Percentiles rank a stretch among this genome's conserved stretches.
These are phyloP conservation scores for Cyclotella choctawhatcheeana DNA, from an alignment of 108 stramenopile species.

Conservation along the genomic window DNA sequence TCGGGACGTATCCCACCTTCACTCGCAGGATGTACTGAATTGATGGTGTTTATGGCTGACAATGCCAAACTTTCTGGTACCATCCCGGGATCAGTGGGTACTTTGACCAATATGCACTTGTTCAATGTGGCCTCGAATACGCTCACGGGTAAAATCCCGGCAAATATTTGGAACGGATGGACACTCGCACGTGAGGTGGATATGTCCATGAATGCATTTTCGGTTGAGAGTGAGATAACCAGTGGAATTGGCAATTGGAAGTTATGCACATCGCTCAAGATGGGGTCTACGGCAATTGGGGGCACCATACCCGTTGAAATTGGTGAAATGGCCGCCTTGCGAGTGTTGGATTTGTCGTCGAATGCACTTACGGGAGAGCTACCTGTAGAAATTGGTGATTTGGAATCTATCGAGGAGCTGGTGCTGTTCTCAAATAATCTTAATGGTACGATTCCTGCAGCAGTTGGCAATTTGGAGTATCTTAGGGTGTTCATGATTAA, in stretches of 20 bases:
- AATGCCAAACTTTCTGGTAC: constrained; percentile 4
- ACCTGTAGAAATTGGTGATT: constrained; percentile 29
- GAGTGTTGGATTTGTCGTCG: constrained; percentile 41
- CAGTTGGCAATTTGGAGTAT: constrained; percentile 28
- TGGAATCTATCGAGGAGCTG: background rate
- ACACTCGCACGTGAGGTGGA: constrained; percentile 20
- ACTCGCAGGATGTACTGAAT: constrained; percentile 20
- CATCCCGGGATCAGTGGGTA: constrained; percentile 20
- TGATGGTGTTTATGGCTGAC: constrained; percentile 8
- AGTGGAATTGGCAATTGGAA: constrained; percentile 28
- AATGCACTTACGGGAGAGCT: constrained; percentile 40
- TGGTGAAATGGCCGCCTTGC: constrained; percentile 30
- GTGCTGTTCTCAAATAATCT: constrained; percentile 1
- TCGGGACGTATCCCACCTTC: constrained; percentile 26
- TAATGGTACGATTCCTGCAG: constrained; percentile 21
- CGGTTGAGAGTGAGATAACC: constrained; percentile 18
- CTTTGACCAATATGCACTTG: constrained; percentile 11
- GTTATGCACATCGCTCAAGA: constrained; percentile 3
- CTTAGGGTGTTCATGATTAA: constrained; percentile 13
- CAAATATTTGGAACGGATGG: constrained; percentile 26
- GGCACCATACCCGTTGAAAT: constrained; percentile 61
- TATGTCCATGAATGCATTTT: constrained; percentile 31
- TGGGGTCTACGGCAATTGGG: constrained; percentile 45
- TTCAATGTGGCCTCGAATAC: constrained; percentile 22
- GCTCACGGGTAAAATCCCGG: constrained; percentile 51